Percentiles rank a stretch among this genome's conserved stretches.
Conservation (phyloP, 75 land plant species). For the Cunninghamia lanceolata region DNA sequence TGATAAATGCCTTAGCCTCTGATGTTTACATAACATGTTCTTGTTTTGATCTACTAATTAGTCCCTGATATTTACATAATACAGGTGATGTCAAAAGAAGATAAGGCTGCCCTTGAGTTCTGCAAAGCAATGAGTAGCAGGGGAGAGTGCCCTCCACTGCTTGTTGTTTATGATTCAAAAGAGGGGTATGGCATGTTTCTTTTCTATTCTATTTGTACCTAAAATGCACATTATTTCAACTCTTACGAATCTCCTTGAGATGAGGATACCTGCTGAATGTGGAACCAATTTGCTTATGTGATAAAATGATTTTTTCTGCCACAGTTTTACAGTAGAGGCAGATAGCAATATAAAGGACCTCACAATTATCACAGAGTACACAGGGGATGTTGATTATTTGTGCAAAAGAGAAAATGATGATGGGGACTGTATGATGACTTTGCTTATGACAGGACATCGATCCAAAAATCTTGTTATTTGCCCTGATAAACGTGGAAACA, state of each 20-base stretch:
- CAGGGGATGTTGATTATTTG: constrained; percentile 83
- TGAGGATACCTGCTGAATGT: not conserved
- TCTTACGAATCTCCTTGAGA: not conserved
- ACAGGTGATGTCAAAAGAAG: constrained; percentile 68
- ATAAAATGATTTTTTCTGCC: not conserved
- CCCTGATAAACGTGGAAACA: constrained; percentile 78
- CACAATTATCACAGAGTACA: constrained; percentile 75
- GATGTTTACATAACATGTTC: not conserved
- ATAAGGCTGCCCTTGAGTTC: constrained; percentile 44
- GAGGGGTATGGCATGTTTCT: constrained; percentile 55
- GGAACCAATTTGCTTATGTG: not conserved
- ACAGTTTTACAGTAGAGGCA: constrained; percentile 84
- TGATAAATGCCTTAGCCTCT: not conserved
- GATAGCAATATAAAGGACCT: constrained; percentile 66
- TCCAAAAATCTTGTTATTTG: constrained; percentile 69
- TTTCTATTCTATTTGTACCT: not conserved
- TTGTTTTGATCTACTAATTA: not conserved
- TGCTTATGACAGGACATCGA: constrained; percentile 41
- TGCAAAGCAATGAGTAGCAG: constrained; percentile 70
- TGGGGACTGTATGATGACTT: constrained; percentile 87
- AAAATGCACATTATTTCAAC: not conserved
- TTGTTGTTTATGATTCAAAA: constrained; percentile 61
- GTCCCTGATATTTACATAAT: not conserved
- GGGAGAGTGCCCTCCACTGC: constrained; percentile 75
- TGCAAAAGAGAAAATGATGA: constrained; percentile 71